Conservation (phyloP, 345 rosid species). For the Erucastrum elatum region DNA sequence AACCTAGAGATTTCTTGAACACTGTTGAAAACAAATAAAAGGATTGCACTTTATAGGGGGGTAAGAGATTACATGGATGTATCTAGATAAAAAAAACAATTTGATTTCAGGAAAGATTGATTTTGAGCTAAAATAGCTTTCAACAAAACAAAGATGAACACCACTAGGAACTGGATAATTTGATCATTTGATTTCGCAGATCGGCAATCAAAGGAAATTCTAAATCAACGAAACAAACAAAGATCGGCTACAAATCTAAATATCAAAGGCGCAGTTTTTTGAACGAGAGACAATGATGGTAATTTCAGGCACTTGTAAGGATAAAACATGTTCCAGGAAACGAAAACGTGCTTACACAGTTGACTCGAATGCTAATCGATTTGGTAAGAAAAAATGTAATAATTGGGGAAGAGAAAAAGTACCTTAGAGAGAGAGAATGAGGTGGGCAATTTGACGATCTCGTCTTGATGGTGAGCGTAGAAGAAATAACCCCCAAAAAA, state of each 20-base stretch:
- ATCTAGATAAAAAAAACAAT: slow-evolving; percentile 4
- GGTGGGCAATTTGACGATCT: slow-evolving; percentile 3
- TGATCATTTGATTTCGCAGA: too few species aligned
- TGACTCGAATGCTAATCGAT: slow-evolving; percentile 28
- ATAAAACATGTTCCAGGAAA: neutral
- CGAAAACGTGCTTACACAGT: slow-evolving; percentile 16
- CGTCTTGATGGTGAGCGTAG: slow-evolving; percentile 17
- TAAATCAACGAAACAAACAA: neutral
- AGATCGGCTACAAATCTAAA: neutral
- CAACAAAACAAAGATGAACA: neutral
- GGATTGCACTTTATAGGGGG: neutral
- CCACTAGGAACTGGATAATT: too few species aligned
- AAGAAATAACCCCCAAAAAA: neutral
- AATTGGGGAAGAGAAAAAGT: slow-evolving; percentile 5
- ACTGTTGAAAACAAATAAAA: neutral
- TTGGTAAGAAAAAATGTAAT: neutral
- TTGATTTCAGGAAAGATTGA: neutral
- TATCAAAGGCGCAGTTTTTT: neutral
- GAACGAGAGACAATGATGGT: neutral
- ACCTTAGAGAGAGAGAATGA: slow-evolving; percentile 13
- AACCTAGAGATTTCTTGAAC: too few species aligned
- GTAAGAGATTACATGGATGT: neutral
- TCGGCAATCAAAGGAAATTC: too few species aligned
- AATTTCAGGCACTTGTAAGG: neutral
- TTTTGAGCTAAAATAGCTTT: neutral